Evolutionary conservation across 345 rosid genomes (phyloP).

Genomic region (Citrus inodora): DNA sequence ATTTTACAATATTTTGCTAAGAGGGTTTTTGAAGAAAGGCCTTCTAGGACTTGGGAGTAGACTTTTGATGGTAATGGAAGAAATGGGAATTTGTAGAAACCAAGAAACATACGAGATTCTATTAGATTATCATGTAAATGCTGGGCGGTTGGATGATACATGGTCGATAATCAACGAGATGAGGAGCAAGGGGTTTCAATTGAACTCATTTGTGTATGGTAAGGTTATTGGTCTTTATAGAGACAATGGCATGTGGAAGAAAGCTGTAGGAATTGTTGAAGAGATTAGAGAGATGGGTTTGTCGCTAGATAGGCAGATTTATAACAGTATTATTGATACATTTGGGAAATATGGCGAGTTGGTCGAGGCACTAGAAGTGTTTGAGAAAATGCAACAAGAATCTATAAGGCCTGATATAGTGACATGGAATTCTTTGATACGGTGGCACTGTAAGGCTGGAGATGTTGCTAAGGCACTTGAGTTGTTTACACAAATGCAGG

Average conservation of each 20-base stretch:
- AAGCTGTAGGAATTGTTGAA: slow-evolving; percentile 52
- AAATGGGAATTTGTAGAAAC: slow-evolving; percentile 28
- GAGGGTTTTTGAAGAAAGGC: slow-evolving; percentile 58
- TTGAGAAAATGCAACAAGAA: slow-evolving; percentile 41
- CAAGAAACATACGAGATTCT: slow-evolving; percentile 48
- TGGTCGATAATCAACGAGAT: slow-evolving; percentile 57
- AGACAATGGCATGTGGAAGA: slow-evolving; percentile 83
- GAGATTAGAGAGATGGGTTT: slow-evolving; percentile 53
- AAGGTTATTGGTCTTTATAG: slow-evolving; percentile 60
- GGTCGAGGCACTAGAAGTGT: slow-evolving; percentile 47
- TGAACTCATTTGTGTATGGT: slow-evolving; percentile 47
- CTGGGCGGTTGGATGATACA: slow-evolving; percentile 58
- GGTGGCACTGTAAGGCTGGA: slow-evolving; percentile 65
- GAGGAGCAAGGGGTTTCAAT: slow-evolving; percentile 36
- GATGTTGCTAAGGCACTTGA: slow-evolving; percentile 41
- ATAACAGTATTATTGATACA: slow-evolving; percentile 55
- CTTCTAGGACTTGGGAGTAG: slow-evolving; percentile 38
- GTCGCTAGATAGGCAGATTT: slow-evolving; percentile 47
- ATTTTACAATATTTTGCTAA: slow-evolving; percentile 43
- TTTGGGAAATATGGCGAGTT: slow-evolving; percentile 62
- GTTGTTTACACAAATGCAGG: slow-evolving; percentile 54
- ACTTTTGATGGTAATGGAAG: slow-evolving; percentile 39
- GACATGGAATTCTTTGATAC: slow-evolving; percentile 61
- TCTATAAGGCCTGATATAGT: slow-evolving; percentile 48
- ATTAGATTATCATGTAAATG: slow-evolving; percentile 54